Evolutionary conservation across 345 rosid species (phyloP), one percentile per base, ranked within the genome.

Genomic region (Raphanus raphanistrum): DNA sequence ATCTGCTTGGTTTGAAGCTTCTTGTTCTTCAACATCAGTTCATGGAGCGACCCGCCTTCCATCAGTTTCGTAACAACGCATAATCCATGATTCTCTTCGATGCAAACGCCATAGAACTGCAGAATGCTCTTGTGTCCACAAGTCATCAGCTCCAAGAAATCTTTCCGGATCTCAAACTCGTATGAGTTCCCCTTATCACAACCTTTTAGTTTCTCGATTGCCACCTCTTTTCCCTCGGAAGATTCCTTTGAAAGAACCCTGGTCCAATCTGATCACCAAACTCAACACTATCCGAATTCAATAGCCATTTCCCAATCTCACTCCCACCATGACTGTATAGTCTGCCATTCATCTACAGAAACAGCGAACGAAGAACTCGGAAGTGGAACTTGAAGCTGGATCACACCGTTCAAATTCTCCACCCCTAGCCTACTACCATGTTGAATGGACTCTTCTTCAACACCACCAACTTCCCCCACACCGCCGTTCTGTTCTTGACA

Each of bases 321-420:
- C 79, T 84, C 41, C 89, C 91, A 6, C 97, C 97, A n/a, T 0
- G 88, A 85, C 36, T 84, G 91, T 59, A 92, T 69, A 0, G 97
- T 92, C 76, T 94, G 98, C 98, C 98, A 92, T 82, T 92, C 96
- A 82, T 94, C 91, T 58, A 94, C 96, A 0, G 89, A 85, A 17
- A 88, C 89, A 41, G 79, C 79, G 77, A 82, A 87, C 1, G 94
- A 87, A n/a, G 95, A 89, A 36, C 84, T 82, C 12, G 97, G 93
- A 28, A 94, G 87, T 15, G 98, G 98, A 86, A 82, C 84, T 64
- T 82, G 85, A 78, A 94, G 89, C 80, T 88, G 97, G 77, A 89
- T 85, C 78, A 68, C 85, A 62, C 67, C 6, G 67, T 81, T 84
- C 35, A 66, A 48, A 79, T 76, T 85, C 54, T 90, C 96, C 26